These are phyloP conservation scores for Strobilomyces dryophilus DNA, from an alignment of 768 basidiomycete genomes.

Conservation along the genomic window DNA sequence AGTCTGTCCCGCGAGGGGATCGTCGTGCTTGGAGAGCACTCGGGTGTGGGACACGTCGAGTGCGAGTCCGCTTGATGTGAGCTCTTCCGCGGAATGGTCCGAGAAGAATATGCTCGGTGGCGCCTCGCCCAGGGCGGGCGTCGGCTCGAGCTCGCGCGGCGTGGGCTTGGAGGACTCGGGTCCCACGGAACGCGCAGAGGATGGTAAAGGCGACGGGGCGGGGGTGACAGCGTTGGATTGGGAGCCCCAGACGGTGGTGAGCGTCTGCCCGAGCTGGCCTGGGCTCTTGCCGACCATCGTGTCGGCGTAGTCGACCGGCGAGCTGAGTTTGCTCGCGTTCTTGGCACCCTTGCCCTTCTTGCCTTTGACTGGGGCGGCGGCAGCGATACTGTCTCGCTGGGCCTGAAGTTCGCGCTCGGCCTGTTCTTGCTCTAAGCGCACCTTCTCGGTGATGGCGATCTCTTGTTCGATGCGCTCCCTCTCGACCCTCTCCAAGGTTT, in stretches of 20 bases:
- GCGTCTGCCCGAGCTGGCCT: slow-evolving; percentile 38
- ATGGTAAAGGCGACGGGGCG: slow-evolving; percentile 25
- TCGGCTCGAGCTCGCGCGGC: slow-evolving; percentile 7
- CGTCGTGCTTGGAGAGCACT: not conserved
- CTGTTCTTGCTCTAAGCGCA: slow-evolving; percentile 2
- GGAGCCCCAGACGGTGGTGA: slow-evolving; percentile 49
- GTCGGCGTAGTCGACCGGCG: slow-evolving; percentile 34
- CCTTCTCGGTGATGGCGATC: not conserved
- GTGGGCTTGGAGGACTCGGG: slow-evolving; percentile 1
- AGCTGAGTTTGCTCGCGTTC: slow-evolving; percentile 21
- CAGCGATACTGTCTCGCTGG: slow-evolving; percentile 10
- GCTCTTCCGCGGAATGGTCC: not conserved
- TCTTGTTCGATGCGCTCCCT: not conserved
- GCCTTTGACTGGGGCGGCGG: slow-evolving; percentile 8
- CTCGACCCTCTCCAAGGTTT: not conserved
- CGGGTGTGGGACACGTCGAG: slow-evolving; percentile 13
- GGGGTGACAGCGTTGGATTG: slow-evolving; percentile 27
- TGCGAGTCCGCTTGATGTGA: slow-evolving; percentile 1
- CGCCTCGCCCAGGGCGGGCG: slow-evolving; percentile 14
- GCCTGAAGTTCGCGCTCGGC: slow-evolving; percentile 8
- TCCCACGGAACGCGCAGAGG: slow-evolving; percentile 21
- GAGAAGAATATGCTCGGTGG: not conserved
- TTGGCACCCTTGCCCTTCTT: slow-evolving; percentile 17
- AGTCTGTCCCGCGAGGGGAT: slow-evolving; percentile 15
- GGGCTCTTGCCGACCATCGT: slow-evolving; percentile 36